These are phyloP conservation scores for Bonia amplexicaulis DNA, from an alignment of 176 grass and related monocot species.

Conservation along the genomic window DNA sequence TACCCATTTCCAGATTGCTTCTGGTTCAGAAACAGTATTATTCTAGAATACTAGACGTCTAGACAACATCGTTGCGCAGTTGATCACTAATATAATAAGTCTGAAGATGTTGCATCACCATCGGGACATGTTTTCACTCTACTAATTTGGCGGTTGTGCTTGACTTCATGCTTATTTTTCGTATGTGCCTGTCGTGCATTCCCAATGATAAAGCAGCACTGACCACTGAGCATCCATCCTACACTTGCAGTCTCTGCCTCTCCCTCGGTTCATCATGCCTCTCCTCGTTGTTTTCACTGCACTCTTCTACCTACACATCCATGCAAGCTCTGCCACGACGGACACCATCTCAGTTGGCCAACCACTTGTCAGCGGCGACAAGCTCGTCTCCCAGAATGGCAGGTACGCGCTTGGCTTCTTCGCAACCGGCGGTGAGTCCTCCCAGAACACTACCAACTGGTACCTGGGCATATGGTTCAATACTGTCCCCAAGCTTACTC, in stretches of 20 bases:
- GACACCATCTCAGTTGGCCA: constrained; percentile 2
- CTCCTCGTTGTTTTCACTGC: background rate
- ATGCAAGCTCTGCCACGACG: background rate
- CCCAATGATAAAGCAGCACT: background rate
- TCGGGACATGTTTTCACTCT: background rate
- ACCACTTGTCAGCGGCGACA: constrained; percentile 3
- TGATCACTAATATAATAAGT: background rate
- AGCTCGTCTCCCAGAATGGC: constrained; percentile 34
- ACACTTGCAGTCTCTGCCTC: background rate
- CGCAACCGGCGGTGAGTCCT: background rate
- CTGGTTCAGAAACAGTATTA: too few species aligned
- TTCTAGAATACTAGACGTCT: background rate
- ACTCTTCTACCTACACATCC: background rate
- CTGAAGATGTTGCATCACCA: background rate
- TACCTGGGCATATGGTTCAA: constrained; percentile 58
- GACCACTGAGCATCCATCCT: background rate
- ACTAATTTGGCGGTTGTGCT: background rate
- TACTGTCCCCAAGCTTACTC: constrained; percentile 28
- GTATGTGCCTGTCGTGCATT: background rate
- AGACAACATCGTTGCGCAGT: background rate
- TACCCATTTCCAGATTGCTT: too few species aligned
- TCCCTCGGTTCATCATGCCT: constrained; percentile 8
- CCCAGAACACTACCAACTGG: background rate
- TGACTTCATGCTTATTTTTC: background rate
- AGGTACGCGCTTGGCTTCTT: constrained; percentile 73